phyloP scores from a whole-genome alignment of 2,329 filamentous ascomycete species.

The Podosphaera xanthii region DNA sequence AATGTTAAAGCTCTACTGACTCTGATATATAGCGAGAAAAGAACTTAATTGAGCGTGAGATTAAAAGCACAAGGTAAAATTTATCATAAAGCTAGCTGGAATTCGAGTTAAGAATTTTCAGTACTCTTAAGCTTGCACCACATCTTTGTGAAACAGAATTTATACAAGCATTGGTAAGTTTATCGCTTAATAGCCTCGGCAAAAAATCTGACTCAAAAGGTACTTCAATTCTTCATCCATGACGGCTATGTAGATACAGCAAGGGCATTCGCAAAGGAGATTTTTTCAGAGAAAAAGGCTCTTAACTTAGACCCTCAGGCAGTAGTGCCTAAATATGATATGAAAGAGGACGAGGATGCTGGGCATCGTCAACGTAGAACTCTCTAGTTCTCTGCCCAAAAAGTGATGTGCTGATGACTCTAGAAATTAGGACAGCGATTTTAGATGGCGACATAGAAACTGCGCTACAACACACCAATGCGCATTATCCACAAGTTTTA shows the following conservation, averaged over 20 bases:
- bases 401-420: not conserved
- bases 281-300: slow-evolving; percentile 48
- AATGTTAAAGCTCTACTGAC: slow-evolving; percentile 2
- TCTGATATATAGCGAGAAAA: slow-evolving; percentile 11
- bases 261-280: slow-evolving; percentile 64
- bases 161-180: slow-evolving; percentile 51
- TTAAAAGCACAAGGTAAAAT: slow-evolving; percentile 25
- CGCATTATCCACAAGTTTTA: slow-evolving; percentile 62
- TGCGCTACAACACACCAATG: slow-evolving; percentile 59
- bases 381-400: not conserved
- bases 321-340: slow-evolving; percentile 34
- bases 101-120: slow-evolving; percentile 2
- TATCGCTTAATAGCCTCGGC: not conserved
- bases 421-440: slow-evolving; percentile 69
- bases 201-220: slow-evolving; percentile 16
- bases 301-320: slow-evolving; percentile 34
- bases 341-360: slow-evolving; percentile 67
- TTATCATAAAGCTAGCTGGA: not conserved
- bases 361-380: slow-evolving; percentile 64
- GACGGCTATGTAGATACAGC: slow-evolving; percentile 92
- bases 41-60: slow-evolving; percentile 20
- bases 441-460: slow-evolving; percentile 81
- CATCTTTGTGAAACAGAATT: slow-evolving; percentile 55
- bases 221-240: slow-evolving; percentile 73
- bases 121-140: slow-evolving; percentile 24